Percentiles rank a stretch among this genome's conserved stretches.
Conservation (phyloP, 2,329 filamentous ascomycete genomes). For the Fusarium concolor region DNA sequence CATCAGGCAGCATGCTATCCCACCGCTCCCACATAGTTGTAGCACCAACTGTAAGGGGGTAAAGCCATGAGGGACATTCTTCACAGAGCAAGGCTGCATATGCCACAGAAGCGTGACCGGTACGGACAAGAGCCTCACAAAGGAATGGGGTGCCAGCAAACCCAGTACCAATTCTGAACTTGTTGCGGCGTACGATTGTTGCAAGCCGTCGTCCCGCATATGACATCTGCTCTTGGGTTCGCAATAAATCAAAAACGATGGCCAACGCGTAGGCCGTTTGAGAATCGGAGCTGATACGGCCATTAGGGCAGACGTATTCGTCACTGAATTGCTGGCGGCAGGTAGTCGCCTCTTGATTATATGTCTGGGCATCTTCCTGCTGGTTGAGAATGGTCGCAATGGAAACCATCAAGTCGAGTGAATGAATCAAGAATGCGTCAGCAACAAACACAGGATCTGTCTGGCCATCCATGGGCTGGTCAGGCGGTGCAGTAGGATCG, state of each 20-base stretch:
- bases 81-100: conserved; percentile 54
- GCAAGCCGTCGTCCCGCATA: conserved; percentile 44
- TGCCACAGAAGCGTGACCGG: conserved; percentile 1
- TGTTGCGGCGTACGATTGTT: conserved; percentile 50
- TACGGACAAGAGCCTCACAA: neutral
- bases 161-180: conserved; percentile 55
- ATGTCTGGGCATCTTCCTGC: conserved; percentile 24
- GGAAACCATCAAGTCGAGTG: conserved; percentile 52
- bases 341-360: conserved; percentile 30
- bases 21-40: conserved; percentile 59
- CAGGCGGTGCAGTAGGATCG: conserved; percentile 56
- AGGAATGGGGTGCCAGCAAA: conserved; percentile 48
- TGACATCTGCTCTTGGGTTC: conserved; percentile 23
- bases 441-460: conserved; percentile 56
- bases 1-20: conserved; percentile 54
- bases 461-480: conserved; percentile 40
- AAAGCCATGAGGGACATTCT: conserved; percentile 53
- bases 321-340: conserved; percentile 34
- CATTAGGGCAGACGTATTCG: conserved; percentile 46
- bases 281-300: conserved; percentile 50
- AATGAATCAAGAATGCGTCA: conserved; percentile 59
- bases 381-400: conserved; percentile 49
- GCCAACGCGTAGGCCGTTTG: conserved; percentile 56
- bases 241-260: conserved; percentile 53
- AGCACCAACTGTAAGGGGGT: conserved; percentile 54